Base-by-base conservation (phyloP, 768 basidiomycete genomes). In the Trametes elegans region DNA sequence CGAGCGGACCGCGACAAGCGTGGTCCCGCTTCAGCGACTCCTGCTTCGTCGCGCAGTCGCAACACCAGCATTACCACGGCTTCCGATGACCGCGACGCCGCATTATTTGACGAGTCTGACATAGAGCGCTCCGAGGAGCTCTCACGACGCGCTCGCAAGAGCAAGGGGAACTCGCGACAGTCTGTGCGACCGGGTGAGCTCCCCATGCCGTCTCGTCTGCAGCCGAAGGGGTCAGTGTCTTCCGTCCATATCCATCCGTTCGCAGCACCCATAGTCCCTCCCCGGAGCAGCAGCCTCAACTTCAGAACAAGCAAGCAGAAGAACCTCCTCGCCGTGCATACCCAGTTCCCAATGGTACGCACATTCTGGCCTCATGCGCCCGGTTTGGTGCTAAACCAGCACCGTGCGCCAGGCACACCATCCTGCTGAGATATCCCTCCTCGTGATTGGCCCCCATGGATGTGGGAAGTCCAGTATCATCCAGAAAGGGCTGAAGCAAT, bases 381-480 rank as follows among this genome's bases (percentile, higher is more conserved):
- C 18, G 34, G n/a, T n/a, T n/a, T 40, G 23, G 14, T 16, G 14
- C 35, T 50, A n/a, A 50, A 18, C 14, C 51, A 1, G 50, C 44
- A 21, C 11, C 23, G 13, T 35, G 8, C 26, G 35, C 32, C 27
- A 47, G 56, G 34, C 45, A 60, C 27, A 38, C 60, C 29, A 36
- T 58, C 18, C 65, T n/a, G n/a, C 64, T 13, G 63, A 69, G 46
- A 69, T 88, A 44, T 82, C 84, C 8, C 74, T 98, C 27, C 85
- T 86, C 28, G 84, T 98, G 29, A 78, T 95, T 34, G 96, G 96
- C 13, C 79, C 82, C 11, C 70, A 78, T 34, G 80, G 84, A 29
- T 93, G 89, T 56, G 96, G 95, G 57, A 98, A 98, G 72, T 87
- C 90, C 1, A 82, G 84, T 3, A 79, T 92, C 45, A 89, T 97